A percentile compares a stretch with the other conserved stretches of the same genome.
phyloP scores from a whole-genome alignment of 192 early-diverging fungal species.

The Cladochytrium replicatum region DNA sequence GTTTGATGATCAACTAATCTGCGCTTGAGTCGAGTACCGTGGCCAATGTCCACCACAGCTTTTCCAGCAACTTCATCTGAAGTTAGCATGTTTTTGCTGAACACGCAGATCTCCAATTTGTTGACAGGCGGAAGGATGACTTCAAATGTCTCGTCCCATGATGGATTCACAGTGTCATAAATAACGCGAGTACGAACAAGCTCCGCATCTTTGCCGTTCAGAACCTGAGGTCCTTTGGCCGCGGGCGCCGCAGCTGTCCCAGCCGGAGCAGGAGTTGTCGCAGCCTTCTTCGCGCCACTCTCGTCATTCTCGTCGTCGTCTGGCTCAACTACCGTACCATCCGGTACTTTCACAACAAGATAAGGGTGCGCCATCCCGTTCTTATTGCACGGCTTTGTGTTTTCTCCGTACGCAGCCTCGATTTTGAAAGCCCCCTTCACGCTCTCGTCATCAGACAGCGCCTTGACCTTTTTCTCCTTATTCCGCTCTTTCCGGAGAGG shows the following conservation, averaged over 20 bases:
- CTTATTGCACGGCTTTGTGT: slow-evolving; percentile 42
- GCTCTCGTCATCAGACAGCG: slow-evolving; percentile 12
- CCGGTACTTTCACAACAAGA: slow-evolving; percentile 39
- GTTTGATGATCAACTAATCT: slow-evolving; percentile 45
- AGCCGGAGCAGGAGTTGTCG: slow-evolving; percentile 3
- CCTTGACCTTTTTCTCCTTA: slow-evolving; percentile 7
- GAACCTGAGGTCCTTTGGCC: slow-evolving; percentile 10
- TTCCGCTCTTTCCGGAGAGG: slow-evolving; percentile 15
- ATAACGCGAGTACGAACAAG: slow-evolving; percentile 35
- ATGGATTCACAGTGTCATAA: slow-evolving; percentile 38
- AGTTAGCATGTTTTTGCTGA: slow-evolving; percentile 38
- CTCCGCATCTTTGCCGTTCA: slow-evolving; percentile 33
- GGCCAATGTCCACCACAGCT: slow-evolving; percentile 29
- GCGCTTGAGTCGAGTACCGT: slow-evolving; percentile 24
- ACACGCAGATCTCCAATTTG: slow-evolving; percentile 33
- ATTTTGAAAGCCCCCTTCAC: slow-evolving; percentile 37
- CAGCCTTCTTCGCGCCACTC: slow-evolving; percentile 2
- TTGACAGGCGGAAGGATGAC: slow-evolving; percentile 40
- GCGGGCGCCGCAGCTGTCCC: not conserved
- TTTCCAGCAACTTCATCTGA: slow-evolving; percentile 39
- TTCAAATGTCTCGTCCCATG: slow-evolving; percentile 45
- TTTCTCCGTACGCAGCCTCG: slow-evolving; percentile 42
- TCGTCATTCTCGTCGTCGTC: slow-evolving; percentile 18
- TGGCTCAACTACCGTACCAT: slow-evolving; percentile 38
- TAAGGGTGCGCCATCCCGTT: slow-evolving; percentile 44